Percentiles rank a stretch among this genome's conserved stretches.
Evolutionary conservation across 2,329 filamentous ascomycete species (phyloP).

Genomic region (Pestalotiopsis sp.): DNA sequence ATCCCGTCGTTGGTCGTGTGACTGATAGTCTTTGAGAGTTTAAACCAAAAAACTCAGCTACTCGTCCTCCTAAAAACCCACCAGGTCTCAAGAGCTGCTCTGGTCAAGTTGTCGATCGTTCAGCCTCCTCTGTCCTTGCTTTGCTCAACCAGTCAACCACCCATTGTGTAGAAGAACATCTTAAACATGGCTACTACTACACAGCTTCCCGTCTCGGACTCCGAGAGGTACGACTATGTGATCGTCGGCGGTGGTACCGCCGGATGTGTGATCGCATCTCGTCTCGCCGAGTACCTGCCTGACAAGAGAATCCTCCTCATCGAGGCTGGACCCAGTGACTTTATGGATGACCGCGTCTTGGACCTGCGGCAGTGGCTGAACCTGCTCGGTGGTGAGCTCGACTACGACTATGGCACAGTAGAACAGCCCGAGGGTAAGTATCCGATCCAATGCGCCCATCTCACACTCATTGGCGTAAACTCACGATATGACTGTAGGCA

Average conservation of each 20-base stretch:
- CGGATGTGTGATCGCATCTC: conserved; percentile 81
- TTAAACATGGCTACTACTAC: conserved; percentile 58
- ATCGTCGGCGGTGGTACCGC: conserved; percentile 86
- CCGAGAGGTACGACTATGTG: conserved; percentile 78
- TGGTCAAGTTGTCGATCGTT: not conserved
- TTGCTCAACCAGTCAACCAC: not conserved
- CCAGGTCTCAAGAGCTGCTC: not conserved
- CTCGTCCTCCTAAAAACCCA: not conserved
- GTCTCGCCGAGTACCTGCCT: conserved; percentile 81
- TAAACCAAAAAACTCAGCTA: not conserved
- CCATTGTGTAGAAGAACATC: conserved; percentile 5
- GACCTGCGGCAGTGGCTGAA: conserved; percentile 86
- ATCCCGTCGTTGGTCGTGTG: not conserved
- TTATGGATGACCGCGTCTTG: conserved; percentile 83
- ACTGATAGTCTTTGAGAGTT: not conserved
- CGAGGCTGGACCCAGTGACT: conserved; percentile 88
- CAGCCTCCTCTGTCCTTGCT: not conserved
- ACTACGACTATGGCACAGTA: conserved; percentile 88
- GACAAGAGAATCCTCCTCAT: conserved; percentile 81
- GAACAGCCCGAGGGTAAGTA: conserved; percentile 77
- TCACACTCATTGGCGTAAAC: not conserved
- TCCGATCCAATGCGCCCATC: not conserved
- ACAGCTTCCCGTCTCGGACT: conserved; percentile 64
- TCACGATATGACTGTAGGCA: conserved; percentile 57
- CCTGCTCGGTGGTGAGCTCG: conserved; percentile 82